A percentile compares a stretch with the other conserved stretches of the same genome.
Evolutionary conservation across 768 basidiomycete genomes (phyloP).

Genomic region (Pleurotus citrinopileatus): DNA sequence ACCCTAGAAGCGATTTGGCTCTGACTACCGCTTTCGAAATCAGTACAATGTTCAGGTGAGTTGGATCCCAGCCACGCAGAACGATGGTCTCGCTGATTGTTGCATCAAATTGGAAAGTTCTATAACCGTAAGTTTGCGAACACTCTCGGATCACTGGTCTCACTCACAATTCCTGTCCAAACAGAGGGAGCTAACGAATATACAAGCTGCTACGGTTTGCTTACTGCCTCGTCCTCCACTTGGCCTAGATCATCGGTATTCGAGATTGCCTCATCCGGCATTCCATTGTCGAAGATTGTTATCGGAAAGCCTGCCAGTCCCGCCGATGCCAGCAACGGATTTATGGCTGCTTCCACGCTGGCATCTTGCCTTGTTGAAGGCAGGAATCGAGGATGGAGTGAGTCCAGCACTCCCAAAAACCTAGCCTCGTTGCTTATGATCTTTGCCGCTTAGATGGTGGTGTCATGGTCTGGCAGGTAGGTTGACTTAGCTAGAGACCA

Average conservation of each 20-base stretch:
- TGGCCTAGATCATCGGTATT: conserved; percentile 48
- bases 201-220: conserved; percentile 40
- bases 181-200: conserved; percentile 43
- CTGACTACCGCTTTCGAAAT: neutral
- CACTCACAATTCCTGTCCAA: neutral
- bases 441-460: conserved; percentile 21
- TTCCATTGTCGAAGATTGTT: conserved; percentile 49
- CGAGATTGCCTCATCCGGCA: conserved; percentile 42
- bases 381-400: conserved; percentile 9
- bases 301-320: conserved; percentile 53
- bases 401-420: neutral
- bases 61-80: conserved; percentile 10
- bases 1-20: conserved; percentile 21
- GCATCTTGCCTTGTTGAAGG: conserved; percentile 21
- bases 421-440: neutral
- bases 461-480: conserved; percentile 30
- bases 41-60: conserved; percentile 49
- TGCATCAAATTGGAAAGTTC: conserved; percentile 28
- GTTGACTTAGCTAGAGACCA: too few relatives aligned
- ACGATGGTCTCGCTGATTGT: neutral
- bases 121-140: conserved; percentile 39
- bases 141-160: neutral
- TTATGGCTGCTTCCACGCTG: conserved; percentile 19
- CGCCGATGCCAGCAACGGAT: conserved; percentile 39
- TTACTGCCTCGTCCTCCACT: conserved; percentile 28